Percentiles rank a stretch among this genome's conserved stretches.
These are phyloP conservation scores for Dichotomocladium elegans DNA, from an alignment of 371 early-diverging fungal species.

Conservation along the genomic window DNA sequence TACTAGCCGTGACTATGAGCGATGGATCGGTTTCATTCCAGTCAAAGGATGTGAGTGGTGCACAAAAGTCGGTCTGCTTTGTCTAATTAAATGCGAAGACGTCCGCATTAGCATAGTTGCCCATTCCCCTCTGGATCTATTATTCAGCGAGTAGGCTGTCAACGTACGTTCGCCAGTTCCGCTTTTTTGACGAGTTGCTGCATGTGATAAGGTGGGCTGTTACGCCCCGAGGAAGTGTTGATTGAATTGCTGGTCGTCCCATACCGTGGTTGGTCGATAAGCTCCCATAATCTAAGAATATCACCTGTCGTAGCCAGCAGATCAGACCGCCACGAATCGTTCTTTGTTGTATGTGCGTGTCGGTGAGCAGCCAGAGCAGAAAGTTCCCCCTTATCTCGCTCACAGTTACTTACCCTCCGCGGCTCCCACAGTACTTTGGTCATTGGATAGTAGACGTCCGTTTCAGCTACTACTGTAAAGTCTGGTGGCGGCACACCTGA, in stretches of 20 bases:
- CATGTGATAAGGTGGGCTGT: slow-evolving; percentile 22
- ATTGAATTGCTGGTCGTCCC: slow-evolving; percentile 36
- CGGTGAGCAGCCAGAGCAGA: no score
- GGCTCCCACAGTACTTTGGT: slow-evolving; percentile 87
- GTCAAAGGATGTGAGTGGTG: slow-evolving; percentile 93
- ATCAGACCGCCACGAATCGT: slow-evolving; percentile 40
- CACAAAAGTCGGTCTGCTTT: slow-evolving; percentile 62
- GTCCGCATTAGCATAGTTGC: no score
- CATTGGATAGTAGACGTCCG: slow-evolving; percentile 73
- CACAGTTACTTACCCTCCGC: slow-evolving; percentile 38
- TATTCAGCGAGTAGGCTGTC: no score
- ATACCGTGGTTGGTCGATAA: slow-evolving; percentile 47
- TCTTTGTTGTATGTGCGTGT: no score
- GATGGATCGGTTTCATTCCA: slow-evolving; percentile 85
- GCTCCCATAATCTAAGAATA: slow-evolving; percentile 79
- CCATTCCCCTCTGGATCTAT: background rate
- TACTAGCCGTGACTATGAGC: slow-evolving; percentile 79
- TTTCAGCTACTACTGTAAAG: slow-evolving; percentile 68
- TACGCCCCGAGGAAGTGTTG: slow-evolving; percentile 27
- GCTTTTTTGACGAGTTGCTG: slow-evolving; percentile 41
- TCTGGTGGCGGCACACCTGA: slow-evolving; percentile 49
- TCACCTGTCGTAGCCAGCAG: slow-evolving; percentile 84
- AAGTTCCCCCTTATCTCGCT: background rate
- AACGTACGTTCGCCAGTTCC: slow-evolving; percentile 49
- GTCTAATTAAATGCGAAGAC: slow-evolving; percentile 1